Base-by-base conservation (phyloP, 1,139 yeast species). In the Taphrina wiesneri region DNA sequence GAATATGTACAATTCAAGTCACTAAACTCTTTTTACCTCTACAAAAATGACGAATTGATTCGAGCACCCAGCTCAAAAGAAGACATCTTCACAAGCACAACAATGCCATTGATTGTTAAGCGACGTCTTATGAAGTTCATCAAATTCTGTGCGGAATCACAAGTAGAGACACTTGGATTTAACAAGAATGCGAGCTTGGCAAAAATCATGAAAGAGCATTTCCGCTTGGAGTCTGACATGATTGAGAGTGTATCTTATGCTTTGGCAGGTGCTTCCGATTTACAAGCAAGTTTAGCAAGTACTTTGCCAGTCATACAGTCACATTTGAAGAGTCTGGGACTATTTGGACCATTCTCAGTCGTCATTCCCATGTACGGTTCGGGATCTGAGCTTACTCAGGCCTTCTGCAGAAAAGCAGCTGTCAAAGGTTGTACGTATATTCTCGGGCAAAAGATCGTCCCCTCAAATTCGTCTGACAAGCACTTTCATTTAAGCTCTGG, bases 391-490 rank as follows among this genome's bases (percentile, higher is more conserved):
- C 80, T 93, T 39, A 86, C 96, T 6, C 99, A 93, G 78, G 99
- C 97, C 1, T 93, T 93, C 76, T 92, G 98, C 77, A 83, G 99
- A 71, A 88, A 96, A 68, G 98, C 99, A 3, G 99, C 99, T 15
- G 99, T 93, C 69, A 98, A 96, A 34, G 99, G 98, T 68, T 89
- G 97, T 67, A 90, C 96, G 46, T 93, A 92, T 77, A 91, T 91
- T 77, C 81, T 93, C 67, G 85, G 87, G 17, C 64, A 41, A 47
- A 79, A 7, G 84, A 85, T 56, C 88, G 81, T 11, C 15, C 25
- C 25, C 2, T 11, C 34, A 19, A 53, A 17, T 23, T 15, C 21
- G 15, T n/a, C 43, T 6, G 45, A 56, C 32, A 86, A 87, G 73
- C 78, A 85, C 41, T 97, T 96, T 6, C 80, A 81, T 56, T 85